Evolutionary conservation across 129 eudicot species (phyloP).

Genomic region (Pseudognaphalium luteoalbum): DNA sequence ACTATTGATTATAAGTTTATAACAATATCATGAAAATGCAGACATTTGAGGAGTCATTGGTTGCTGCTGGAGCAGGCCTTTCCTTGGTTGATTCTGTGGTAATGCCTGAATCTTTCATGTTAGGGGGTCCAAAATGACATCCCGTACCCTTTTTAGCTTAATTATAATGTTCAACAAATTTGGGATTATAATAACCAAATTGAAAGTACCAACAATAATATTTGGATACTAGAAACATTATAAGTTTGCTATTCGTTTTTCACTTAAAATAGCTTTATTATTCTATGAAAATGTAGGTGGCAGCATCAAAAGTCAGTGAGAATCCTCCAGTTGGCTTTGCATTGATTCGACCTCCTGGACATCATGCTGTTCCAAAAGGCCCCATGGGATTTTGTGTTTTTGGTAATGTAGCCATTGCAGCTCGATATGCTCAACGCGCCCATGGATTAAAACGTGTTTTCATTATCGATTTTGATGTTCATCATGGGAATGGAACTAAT

Average conservation of each 20-base stretch:
- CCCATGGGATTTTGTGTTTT: slow-evolving; percentile 98
- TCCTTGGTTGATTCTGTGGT: slow-evolving; percentile 96
- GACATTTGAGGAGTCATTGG: slow-evolving; percentile 86
- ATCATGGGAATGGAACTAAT: slow-evolving; percentile 98
- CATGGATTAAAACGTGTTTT: slow-evolving; percentile 88
- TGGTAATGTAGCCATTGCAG: slow-evolving; percentile 92
- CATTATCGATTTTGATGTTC: slow-evolving; percentile 94
- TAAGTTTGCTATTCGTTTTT: slow-evolving; percentile 2
- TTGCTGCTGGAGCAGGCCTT: slow-evolving; percentile 97
- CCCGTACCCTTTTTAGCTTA: background rate
- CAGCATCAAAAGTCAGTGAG: slow-evolving; percentile 56
- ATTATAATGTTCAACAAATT: too few species aligned
- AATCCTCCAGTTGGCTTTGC: slow-evolving; percentile 92
- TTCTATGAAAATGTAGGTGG: slow-evolving; percentile 48
- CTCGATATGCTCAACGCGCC: slow-evolving; percentile 87
- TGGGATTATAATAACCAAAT: background rate
- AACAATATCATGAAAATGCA: slow-evolving; percentile 36
- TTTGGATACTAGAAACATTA: too few species aligned
- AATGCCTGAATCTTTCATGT: slow-evolving; percentile 40
- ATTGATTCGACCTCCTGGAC: slow-evolving; percentile 92
- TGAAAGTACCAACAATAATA: too few species aligned
- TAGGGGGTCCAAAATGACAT: background rate
- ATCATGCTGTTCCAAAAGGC: slow-evolving; percentile 92
- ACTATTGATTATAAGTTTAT: background rate
- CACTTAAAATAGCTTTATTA: background rate